These are phyloP conservation scores for Salvia sclarea DNA, from an alignment of 305 asterid species.

Conservation along the genomic window DNA sequence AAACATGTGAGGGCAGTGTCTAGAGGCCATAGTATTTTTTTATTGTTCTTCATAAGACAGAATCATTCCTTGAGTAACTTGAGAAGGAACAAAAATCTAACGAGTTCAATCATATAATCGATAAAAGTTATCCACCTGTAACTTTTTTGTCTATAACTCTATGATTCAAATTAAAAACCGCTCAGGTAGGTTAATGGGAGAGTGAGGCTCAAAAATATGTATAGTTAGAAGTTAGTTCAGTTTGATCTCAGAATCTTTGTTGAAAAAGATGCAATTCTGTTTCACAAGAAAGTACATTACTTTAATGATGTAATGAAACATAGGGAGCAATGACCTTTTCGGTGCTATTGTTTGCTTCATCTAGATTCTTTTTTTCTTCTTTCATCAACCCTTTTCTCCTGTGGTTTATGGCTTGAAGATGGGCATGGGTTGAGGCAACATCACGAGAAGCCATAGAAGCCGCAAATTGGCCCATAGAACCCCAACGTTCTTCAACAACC, in stretches of 20 bases:
- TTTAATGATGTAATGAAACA: conserved; percentile 14
- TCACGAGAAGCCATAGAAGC: conserved; percentile 77
- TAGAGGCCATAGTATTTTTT: background rate
- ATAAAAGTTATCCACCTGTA: background rate
- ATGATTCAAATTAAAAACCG: background rate
- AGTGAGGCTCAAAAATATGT: background rate
- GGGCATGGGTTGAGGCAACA: conserved; percentile 85
- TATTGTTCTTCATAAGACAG: background rate
- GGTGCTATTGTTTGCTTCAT: conserved; percentile 38
- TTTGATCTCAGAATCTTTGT: background rate
- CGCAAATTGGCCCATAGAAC: conserved; percentile 79
- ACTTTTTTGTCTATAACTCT: background rate
- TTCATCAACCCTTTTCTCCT: conserved; percentile 55
- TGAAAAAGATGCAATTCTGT: conserved; percentile 2
- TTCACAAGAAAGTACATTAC: background rate
- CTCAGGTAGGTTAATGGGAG: background rate
- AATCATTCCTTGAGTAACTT: background rate
- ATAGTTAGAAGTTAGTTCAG: background rate
- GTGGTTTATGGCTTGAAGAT: conserved; percentile 74
- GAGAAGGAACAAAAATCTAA: background rate
- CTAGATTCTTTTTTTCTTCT: conserved; percentile 43
- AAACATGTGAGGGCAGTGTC: conserved; percentile 23
- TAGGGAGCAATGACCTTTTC: conserved; percentile 50
- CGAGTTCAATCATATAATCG: background rate
- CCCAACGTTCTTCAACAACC: conserved; percentile 98